phyloP scores from a whole-genome alignment of 371 early-diverging fungal genomes.

The Hamiltosporidium tvaerminnensis region DNA sequence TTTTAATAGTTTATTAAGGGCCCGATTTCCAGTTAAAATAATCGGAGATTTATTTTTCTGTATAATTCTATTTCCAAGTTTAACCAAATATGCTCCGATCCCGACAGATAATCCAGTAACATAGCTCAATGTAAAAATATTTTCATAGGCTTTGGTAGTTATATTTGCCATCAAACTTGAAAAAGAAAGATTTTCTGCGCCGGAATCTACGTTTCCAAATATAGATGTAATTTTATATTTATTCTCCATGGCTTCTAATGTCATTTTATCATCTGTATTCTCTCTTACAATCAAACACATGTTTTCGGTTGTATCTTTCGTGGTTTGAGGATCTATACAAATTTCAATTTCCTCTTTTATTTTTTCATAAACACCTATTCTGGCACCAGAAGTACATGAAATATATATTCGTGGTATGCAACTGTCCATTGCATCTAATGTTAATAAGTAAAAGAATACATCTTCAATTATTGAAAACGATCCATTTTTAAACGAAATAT shows the following conservation, averaged over 20 bases:
- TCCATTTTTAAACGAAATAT: slow-evolving; percentile 82
- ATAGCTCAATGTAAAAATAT: slow-evolving; percentile 81
- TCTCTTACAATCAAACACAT: background rate
- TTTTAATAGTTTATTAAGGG: slow-evolving; percentile 88
- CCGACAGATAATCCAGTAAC: slow-evolving; percentile 88
- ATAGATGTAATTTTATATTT: slow-evolving; percentile 69
- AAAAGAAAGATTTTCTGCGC: slow-evolving; percentile 91
- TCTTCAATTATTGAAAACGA: slow-evolving; percentile 87
- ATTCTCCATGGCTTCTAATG: slow-evolving; percentile 59
- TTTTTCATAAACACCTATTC: slow-evolving; percentile 84
- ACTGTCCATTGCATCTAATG: slow-evolving; percentile 64
- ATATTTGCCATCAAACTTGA: slow-evolving; percentile 92
- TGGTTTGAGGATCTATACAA: slow-evolving; percentile 72
- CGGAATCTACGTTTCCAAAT: slow-evolving; percentile 69
- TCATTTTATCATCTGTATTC: slow-evolving; percentile 2
- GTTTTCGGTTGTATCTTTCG: slow-evolving; percentile 58
- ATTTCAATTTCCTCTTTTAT: slow-evolving; percentile 64
- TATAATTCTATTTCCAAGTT: slow-evolving; percentile 81
- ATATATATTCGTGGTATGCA: slow-evolving; percentile 79
- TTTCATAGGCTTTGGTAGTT: slow-evolving; percentile 77
- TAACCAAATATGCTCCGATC: slow-evolving; percentile 93
- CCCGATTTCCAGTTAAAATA: slow-evolving; percentile 85
- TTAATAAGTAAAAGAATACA: slow-evolving; percentile 69
- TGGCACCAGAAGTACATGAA: slow-evolving; percentile 94
- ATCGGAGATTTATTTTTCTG: slow-evolving; percentile 90